Evolutionary conservation across 2,329 filamentous ascomycete species (phyloP), one percentile per base, ranked within the genome.

Genomic region (Fusarium avenaceum): DNA sequence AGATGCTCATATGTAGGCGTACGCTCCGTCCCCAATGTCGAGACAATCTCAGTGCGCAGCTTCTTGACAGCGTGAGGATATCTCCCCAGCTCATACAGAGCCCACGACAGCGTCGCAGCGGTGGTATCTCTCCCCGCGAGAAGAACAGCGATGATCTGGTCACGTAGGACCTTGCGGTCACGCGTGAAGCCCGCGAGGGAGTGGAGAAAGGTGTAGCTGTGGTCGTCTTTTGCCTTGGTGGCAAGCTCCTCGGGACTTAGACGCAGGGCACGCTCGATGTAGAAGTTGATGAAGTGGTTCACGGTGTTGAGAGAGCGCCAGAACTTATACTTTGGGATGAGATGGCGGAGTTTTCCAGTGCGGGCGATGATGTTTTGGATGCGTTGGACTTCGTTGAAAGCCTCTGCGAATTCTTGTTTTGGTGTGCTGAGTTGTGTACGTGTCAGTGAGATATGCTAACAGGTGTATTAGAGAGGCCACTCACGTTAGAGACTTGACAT

Each of bases 101-200:
- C 84, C 90, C 93, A 97, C 0, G 89, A 91, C 1, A 97, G 84
- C 0, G 92, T 93, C 17, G 85, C 87, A 30, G 94, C 94, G 0
- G 94, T 97, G 15, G 94, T 97, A 78, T 97, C 94, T 39, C 92
- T 87, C 14, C 93, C 94, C 2, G 94, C 94, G 17, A 97, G 86
- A 4, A 97, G 86, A 13, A 97, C 87, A 44, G 91, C 90, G 17
- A 96, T 86, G 47, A 97, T 83, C 78, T 97, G 94, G 79, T 97
- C 94, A 33, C 93, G 92, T 15, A 97, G 85, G 6, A 93, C 86
- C 54, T 84, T 86, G 57, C 84, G 83, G 74, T 91, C 87, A 33
- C 92, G 88, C 0, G 94, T 97, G 80, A 93, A 94, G 39, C 86
- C 85, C 44, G 93, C 93, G 4, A 97, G 86, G 30, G 93, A 92